A percentile compares a stretch with the other conserved stretches of the same genome.
Evolutionary conservation across 225 moss, liverwort and hornwort species (phyloP).

Genomic region (Takakia lepidozioides): DNA sequence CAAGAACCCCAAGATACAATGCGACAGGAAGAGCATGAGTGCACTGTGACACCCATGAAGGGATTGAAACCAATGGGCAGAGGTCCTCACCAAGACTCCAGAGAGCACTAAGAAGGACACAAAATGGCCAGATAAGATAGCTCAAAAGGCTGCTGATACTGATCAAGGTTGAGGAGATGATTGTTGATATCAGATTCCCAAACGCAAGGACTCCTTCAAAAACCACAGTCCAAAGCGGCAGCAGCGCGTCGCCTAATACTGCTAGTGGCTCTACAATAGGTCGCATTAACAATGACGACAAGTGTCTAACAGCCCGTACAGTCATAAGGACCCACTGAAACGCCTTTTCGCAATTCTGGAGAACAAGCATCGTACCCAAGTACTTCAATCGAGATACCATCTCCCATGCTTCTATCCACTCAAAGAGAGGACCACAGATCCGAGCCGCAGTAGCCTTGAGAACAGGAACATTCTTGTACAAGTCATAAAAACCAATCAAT

Average conservation of each 20-base stretch:
- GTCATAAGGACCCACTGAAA: conserved; percentile 64
- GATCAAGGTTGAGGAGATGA: conserved; percentile 23
- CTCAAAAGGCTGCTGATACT: conserved; percentile 34
- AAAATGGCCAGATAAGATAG: conserved; percentile 63
- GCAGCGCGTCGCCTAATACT: conserved; percentile 44
- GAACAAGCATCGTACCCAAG: conserved; percentile 76
- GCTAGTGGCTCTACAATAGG: conserved; percentile 62
- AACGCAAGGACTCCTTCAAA: conserved; percentile 36
- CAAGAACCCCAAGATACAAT: too few relatives aligned
- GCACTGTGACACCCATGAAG: too few relatives aligned
- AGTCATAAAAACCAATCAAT: conserved; percentile 84
- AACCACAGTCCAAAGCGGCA: conserved; percentile 55
- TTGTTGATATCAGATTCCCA: conserved; percentile 41
- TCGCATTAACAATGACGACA: conserved; percentile 54
- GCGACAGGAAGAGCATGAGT: too few relatives aligned
- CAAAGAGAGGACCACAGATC: conserved; percentile 77
- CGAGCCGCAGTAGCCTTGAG: conserved; percentile 83
- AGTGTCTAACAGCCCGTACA: conserved; percentile 54
- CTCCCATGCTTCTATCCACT: conserved; percentile 89
- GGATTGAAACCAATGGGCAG: too few relatives aligned
- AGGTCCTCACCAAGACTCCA: conserved; percentile 71
- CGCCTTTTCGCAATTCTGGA: conserved; percentile 89
- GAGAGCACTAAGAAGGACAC: conserved; percentile 37
- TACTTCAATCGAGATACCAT: conserved; percentile 84
- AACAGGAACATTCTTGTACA: conserved; percentile 89